These are phyloP conservation scores for Xanthoconium stramineum DNA, from an alignment of 768 basidiomycete species.

Conservation along the genomic window DNA sequence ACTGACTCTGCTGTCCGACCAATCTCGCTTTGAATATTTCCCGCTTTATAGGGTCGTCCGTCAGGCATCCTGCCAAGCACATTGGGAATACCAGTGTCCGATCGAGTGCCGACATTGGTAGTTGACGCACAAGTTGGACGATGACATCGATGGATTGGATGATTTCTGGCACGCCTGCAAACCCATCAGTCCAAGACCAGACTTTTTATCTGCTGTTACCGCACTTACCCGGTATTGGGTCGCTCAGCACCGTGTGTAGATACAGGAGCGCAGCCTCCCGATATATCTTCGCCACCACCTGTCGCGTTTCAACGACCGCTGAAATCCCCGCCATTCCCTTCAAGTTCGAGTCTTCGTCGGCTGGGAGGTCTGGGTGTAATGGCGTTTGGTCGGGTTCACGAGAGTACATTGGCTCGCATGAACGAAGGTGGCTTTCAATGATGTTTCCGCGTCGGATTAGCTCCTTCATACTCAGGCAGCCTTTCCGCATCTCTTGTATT, in stretches of 20 bases:
- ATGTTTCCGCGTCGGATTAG: conserved; percentile 68
- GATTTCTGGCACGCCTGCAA: conserved; percentile 70
- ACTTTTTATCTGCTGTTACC: neutral
- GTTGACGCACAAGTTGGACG: conserved; percentile 48
- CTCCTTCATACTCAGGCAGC: conserved; percentile 69
- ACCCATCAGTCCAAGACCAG: neutral
- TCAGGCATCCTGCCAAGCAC: conserved; percentile 70
- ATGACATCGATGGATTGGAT: conserved; percentile 52
- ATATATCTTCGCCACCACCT: conserved; percentile 53
- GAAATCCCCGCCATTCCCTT: conserved; percentile 30
- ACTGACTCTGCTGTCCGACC: conserved; percentile 49
- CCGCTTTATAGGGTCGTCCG: conserved; percentile 56
- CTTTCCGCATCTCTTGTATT: conserved; percentile 55
- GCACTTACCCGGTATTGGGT: conserved; percentile 62
- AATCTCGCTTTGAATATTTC: conserved; percentile 59
- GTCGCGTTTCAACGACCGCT: conserved; percentile 43
- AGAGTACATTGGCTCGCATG: conserved; percentile 33
- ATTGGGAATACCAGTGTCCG: conserved; percentile 70
- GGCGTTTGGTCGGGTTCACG: conserved; percentile 34
- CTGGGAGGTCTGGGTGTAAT: conserved; percentile 40
- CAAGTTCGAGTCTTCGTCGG: conserved; percentile 14
- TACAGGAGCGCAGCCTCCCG: conserved; percentile 65
- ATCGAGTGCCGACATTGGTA: conserved; percentile 60
- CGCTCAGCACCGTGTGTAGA: conserved; percentile 68
- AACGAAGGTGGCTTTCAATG: conserved; percentile 64